Evolutionary conservation across 805 yeast species (phyloP).

Genomic region (Metschnikowia lachancei): DNA sequence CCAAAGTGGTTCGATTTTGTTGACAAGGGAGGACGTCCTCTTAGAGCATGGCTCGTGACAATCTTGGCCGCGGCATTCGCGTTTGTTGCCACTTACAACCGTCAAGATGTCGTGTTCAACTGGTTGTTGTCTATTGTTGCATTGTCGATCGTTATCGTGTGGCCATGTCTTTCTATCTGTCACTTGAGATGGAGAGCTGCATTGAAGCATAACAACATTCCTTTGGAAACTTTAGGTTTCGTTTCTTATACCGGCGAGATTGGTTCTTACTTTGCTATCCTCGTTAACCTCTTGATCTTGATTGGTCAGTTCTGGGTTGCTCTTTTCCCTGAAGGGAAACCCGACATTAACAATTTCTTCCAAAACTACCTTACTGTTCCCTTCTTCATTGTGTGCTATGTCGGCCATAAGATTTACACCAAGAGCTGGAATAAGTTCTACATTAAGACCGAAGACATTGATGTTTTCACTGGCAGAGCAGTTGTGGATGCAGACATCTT

Average conservation of each 20-base stretch:
- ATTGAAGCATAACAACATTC: conserved; percentile 23
- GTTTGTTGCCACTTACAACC: conserved; percentile 32
- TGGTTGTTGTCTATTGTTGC: conserved; percentile 33
- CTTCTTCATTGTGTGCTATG: conserved; percentile 22
- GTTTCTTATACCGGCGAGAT: conserved; percentile 39
- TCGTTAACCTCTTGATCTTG: conserved; percentile 33
- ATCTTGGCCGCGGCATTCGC: conserved; percentile 25
- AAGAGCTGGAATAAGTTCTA: conserved; percentile 23
- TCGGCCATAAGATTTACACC: conserved; percentile 26
- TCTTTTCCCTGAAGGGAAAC: conserved; percentile 32
- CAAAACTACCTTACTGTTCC: conserved; percentile 30
- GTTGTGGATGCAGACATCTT: conserved; percentile 25
- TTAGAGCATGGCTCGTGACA: conserved; percentile 28
- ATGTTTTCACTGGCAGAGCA: conserved; percentile 22
- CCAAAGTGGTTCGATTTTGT: conserved; percentile 30
- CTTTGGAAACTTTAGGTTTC: conserved; percentile 25
- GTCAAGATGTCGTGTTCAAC: conserved; percentile 30
- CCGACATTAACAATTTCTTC: conserved; percentile 28
- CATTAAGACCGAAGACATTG: conserved; percentile 23
- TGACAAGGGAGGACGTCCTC: conserved; percentile 29
- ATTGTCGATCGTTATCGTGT: conserved; percentile 25
- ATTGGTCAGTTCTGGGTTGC: conserved; percentile 47
- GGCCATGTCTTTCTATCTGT: conserved; percentile 28
- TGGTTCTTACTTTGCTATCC: conserved; percentile 37
- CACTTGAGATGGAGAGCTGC: conserved; percentile 33